Evolutionary conservation across 2,329 filamentous ascomycete species (phyloP), one percentile per base, ranked within the genome.

Genomic region (Beauveria brongniartii): DNA sequence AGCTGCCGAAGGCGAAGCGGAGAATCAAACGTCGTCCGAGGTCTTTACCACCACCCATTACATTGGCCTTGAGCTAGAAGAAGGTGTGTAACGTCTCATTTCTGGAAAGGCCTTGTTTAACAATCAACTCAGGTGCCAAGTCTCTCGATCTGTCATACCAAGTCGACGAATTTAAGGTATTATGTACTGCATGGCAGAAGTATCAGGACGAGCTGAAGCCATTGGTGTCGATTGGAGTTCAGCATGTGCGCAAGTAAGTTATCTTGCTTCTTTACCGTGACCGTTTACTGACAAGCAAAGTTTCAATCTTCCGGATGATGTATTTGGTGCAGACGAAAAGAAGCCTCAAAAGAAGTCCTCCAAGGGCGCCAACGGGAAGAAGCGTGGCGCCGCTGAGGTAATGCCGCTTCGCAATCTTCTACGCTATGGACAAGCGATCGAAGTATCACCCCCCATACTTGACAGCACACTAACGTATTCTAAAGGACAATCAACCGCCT

Each of bases 31-130:
- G 18, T 44, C 64, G 18, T 71, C 68, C 48, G 78, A 80, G 61
- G 77, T 97, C 30, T 96, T 90, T 71, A 97, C 93, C 0, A 92
- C 91, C 26, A 97, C 92, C 1, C 93, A 92, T 73, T 99, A 97
- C 71, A 91, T 99, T 69, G 94, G 94, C 41, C 80, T 97, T 53
- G 89, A 93, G 67, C 76, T 97, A 60, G 81, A 82, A 43, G 83
- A 87, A 78, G 88, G 90, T 91, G 81, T 71, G 83, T 77, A 16
- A 18, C 5, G 5, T 55, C 14, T 47, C 18, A 20, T 3, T 26
- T 44, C 40, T 26, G 26, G 4, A 10, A 24, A 30, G 6, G n/a
- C 14, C 14, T 4, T 18, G 8, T 44, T 55, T 58, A 50, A 62
- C 28, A 9, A 5, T 41, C 12, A 40, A 22, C 28, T 16, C 72